phyloP scores from a whole-genome alignment of 106 monocot species.

The Apostasia ramifera region DNA sequence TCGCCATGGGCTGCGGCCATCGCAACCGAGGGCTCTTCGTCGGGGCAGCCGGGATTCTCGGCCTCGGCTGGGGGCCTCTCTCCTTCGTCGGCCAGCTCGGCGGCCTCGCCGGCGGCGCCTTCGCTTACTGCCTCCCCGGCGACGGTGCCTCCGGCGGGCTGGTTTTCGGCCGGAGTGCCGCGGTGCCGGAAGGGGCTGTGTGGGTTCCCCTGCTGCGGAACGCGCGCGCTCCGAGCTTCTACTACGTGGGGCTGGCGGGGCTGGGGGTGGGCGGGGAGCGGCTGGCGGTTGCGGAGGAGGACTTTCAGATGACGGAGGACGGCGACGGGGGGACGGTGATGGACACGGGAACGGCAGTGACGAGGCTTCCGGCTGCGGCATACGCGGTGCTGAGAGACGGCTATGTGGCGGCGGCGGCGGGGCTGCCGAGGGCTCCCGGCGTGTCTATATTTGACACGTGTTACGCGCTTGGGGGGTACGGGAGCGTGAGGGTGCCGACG shows the following conservation, averaged over 20 bases:
- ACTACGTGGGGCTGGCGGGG: conserved; percentile 67
- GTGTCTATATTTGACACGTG: conserved; percentile 81
- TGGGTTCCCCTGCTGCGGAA: conserved; percentile 74
- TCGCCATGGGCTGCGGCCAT: conserved; percentile 86
- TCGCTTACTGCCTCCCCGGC: conserved; percentile 71
- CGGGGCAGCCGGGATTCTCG: conserved; percentile 61
- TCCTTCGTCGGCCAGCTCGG: conserved; percentile 75
- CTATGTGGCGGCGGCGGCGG: conserved; percentile 21
- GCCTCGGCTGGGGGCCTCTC: conserved; percentile 69
- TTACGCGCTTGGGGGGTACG: conserved; percentile 49
- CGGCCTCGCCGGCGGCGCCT: conserved; percentile 56
- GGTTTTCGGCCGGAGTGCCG: conserved; percentile 49
- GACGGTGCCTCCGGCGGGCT: conserved; percentile 39
- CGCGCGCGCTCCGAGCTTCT: conserved; percentile 60
- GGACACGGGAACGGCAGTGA: conserved; percentile 78
- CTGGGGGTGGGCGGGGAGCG: conserved; percentile 45
- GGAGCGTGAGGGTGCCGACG: conserved; percentile 68
- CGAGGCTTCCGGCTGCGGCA: conserved; percentile 43
- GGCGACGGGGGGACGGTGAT: conserved; percentile 54
- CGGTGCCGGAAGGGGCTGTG: conserved; percentile 55
- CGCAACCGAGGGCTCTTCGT: conserved; percentile 65
- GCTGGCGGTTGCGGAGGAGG: conserved; percentile 28
- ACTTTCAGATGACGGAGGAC: conserved; percentile 31
- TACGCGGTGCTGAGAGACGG: conserved; percentile 45
- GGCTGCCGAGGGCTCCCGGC: conserved; percentile 40